phyloP scores from a whole-genome alignment of 73 alveolate genomes.

The Paramecium octaurelia region DNA sequence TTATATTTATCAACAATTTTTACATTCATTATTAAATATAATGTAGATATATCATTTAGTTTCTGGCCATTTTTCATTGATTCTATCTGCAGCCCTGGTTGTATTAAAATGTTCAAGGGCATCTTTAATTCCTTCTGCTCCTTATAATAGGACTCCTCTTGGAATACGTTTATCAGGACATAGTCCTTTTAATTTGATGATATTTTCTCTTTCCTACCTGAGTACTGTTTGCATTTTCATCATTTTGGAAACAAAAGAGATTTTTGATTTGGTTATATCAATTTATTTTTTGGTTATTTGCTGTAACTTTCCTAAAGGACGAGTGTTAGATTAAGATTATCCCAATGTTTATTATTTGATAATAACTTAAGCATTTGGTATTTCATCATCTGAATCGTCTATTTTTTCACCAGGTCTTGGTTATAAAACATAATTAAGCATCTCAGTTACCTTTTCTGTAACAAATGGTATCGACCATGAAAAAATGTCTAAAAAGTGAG shows the following conservation, averaged over 20 bases:
- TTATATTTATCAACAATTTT: conserved; percentile 59
- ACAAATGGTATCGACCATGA: conserved; percentile 93
- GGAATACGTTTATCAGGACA: conserved; percentile 89
- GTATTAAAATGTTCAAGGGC: conserved; percentile 69
- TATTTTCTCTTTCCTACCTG: conserved; percentile 86
- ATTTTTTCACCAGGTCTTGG: conserved; percentile 54
- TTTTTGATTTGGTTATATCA: conserved; percentile 57
- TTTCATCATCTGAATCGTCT: conserved; percentile 57
- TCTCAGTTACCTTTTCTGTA: conserved; percentile 84
- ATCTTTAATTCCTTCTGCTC: conserved; percentile 81
- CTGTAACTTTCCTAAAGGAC: conserved; percentile 14
- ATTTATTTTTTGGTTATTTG: conserved; percentile 57
- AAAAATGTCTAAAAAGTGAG: conserved; percentile 86
- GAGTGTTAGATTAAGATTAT: background rate
- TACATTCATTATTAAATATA: conserved; percentile 28
- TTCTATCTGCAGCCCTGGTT: conserved; percentile 68
- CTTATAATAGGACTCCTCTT: conserved; percentile 78
- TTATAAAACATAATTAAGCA: conserved; percentile 67
- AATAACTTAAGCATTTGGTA: background rate
- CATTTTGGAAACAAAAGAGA: conserved; percentile 60
- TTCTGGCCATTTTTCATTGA: conserved; percentile 79
- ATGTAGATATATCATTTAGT: background rate
- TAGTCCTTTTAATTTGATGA: conserved; percentile 82
- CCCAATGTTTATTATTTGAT: background rate
- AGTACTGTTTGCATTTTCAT: conserved; percentile 74